phyloP scores from a whole-genome alignment of 202 grass and related monocot genomes.

The Tripidium arundinaceum region DNA sequence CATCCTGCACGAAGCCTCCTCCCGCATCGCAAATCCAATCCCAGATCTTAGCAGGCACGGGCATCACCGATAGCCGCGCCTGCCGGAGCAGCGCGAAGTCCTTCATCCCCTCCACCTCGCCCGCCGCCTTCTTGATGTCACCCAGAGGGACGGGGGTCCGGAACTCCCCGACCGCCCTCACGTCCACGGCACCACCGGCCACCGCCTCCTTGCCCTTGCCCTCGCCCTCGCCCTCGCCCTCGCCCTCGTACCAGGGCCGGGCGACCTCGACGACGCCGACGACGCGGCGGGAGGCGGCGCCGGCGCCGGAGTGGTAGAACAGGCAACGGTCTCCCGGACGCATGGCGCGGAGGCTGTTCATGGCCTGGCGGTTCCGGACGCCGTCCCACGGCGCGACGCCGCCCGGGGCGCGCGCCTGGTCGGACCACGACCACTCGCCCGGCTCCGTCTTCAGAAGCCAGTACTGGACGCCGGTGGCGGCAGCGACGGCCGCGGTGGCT shows the following conservation, averaged over 20 bases:
- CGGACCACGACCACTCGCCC: constrained; percentile 84
- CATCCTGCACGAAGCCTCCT: constrained; percentile 47
- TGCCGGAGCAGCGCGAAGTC: constrained; percentile 70
- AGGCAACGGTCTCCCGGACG: constrained; percentile 55
- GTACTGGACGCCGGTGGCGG: not conserved
- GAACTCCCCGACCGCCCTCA: constrained; percentile 60
- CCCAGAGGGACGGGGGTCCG: constrained; percentile 40
- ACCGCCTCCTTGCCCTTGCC: not conserved
- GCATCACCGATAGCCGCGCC: constrained; percentile 74
- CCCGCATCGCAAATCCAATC: constrained; percentile 67
- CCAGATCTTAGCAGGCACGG: constrained; percentile 59
- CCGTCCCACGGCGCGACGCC: constrained; percentile 80
- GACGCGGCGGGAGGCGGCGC: constrained; percentile 44
- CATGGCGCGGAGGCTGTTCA: constrained; percentile 75
- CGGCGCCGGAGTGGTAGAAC: constrained; percentile 79
- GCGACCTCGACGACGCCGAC: constrained; percentile 67
- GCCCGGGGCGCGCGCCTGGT: constrained; percentile 56
- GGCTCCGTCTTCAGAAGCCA: constrained; percentile 93
- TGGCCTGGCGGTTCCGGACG: constrained; percentile 75
- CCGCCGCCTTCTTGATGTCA: constrained; percentile 61
- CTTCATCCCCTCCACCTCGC: constrained; percentile 57
- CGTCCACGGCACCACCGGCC: constrained; percentile 62
- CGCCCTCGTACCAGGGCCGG: constrained; percentile 54
- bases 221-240: not conserved
- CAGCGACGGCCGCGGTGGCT: not conserved